Base-by-base conservation (phyloP, 78 protist species). In the Isochrysis galbana region DNA sequence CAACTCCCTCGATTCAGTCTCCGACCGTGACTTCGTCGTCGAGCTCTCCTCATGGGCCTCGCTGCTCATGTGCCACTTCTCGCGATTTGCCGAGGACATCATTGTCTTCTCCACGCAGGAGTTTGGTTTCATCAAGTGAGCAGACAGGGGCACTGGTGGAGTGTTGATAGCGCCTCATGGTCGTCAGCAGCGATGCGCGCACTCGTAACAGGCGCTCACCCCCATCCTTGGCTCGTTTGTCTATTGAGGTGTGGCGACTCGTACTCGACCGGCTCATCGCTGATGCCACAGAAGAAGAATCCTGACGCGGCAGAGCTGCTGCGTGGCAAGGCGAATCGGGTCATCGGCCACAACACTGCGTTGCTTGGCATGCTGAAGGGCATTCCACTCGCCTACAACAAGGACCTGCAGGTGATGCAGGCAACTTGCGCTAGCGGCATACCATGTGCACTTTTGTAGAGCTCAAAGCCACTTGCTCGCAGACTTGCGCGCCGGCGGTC, bases 271-370 rank as follows among this genome's bases (percentile, higher is more conserved):
- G 87, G 86, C 90, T 86, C 87, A 25, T 92, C 70, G n/a, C 87
- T 96, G 32, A 96, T 96, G 97, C 97, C 97, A 70, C 97, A 96
- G 38, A 96, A 96, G 94, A 96, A 95, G 91, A 96, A 96, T 67
- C 94, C 97, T 25, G 97, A 96, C 70, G 89, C 95, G 29, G 74
- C 91, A 21, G 97, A 96, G 93, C 96, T 96, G 44, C 93, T 96
- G 42, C 55, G 97, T 26, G 96, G 74, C 4, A 61, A 95, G 90
- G 2, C 67, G 2, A 96, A 94, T 17, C 87, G 97, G 29, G 70
- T 91, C 25, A 22, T 92, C 38, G 97, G 96, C 32, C 25, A 45
- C 83, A 48, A 86, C 29, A 1, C 25, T 3, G 61, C 32, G 36
- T 5, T 94, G 74, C 88, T 94, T 42, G 19, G 72, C 54, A 44